Evolutionary conservation across 441 rosid species (phyloP), one percentile per base, ranked within the genome.

Genomic region (Syzygium malaccense): DNA sequence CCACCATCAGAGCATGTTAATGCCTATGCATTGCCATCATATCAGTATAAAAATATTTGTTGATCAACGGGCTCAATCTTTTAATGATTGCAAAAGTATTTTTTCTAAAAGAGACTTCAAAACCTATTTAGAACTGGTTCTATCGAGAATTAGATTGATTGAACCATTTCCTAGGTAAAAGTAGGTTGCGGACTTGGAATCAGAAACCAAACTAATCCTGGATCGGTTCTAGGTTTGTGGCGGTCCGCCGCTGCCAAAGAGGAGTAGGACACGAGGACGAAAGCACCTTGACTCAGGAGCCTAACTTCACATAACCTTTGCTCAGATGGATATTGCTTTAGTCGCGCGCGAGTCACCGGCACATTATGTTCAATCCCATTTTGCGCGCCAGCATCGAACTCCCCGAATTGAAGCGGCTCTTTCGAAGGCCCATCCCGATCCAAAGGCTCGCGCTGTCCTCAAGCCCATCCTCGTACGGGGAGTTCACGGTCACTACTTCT

Each of bases 51-150:
- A 30, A 62, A 14, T 33, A 62, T 62, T n/a, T 62, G n/a, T n/a
- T 30, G 19, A 62, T 62, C 4, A 60, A 28, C 48, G 9, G 48
- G 48, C 48, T 45, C 48, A 45, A 45, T 45, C 48, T 45, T 45
- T 7, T 45, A 45, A 45, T 45, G 0, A 1, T 45, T 12, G 66
- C 66, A 60, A 60, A 28, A 62, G 19, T 14, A 62, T 62, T 62
- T 53, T 14, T 18, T 17, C 14, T 62, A n/a, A 4, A 62, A 62
- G 66, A 62, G n/a, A 14, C 37, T 62, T 62, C 71, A 62, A 55
- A 62, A n/a, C 71, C n/a, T n/a, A 7, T n/a, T 17, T 62, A 62
- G 33, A n/a, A 14, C 19, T 0, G 2, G 33, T 14, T 62, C n/a
- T n/a, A 4, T 14, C n/a, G 33, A 18, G 71, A 62, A 14, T 14